phyloP scores from a whole-genome alignment of 306 rosid genomes.

The Glycine soja region DNA sequence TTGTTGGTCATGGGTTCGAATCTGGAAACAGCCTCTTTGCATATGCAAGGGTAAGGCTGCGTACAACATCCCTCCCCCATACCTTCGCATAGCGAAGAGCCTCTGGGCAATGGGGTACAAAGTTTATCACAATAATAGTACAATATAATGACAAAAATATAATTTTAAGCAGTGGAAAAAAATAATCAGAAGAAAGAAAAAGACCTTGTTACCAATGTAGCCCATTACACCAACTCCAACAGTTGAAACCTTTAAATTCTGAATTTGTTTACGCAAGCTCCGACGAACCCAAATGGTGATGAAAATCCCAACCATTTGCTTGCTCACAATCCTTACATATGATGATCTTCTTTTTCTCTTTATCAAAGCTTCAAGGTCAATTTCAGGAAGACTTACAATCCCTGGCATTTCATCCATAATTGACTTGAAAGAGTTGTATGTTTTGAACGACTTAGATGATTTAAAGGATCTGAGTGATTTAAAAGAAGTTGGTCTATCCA shows the following conservation, averaged over 20 bases:
- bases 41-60: too few relatives aligned
- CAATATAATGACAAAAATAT: not conserved
- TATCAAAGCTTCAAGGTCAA: slow-evolving; percentile 83
- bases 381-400: slow-evolving; percentile 66
- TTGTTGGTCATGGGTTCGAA: too few relatives aligned
- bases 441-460: slow-evolving; percentile 69
- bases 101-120: too few relatives aligned
- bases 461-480: slow-evolving; percentile 71
- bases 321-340: slow-evolving; percentile 93
- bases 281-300: slow-evolving; percentile 95
- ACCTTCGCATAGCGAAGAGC: too few relatives aligned
- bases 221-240: slow-evolving; percentile 99
- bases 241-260: slow-evolving; percentile 89
- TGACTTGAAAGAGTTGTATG: slow-evolving; percentile 77
- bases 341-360: slow-evolving; percentile 82
- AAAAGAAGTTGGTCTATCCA: slow-evolving; percentile 78
- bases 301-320: slow-evolving; percentile 99
- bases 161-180: not conserved
- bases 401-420: slow-evolving; percentile 58
- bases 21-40: too few relatives aligned
- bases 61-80: too few relatives aligned
- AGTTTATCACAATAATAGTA: slow-evolving; percentile 2
- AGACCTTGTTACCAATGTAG: slow-evolving; percentile 97
- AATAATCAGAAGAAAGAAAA: not conserved
- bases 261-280: slow-evolving; percentile 91